A percentile compares a stretch with the other conserved stretches of the same genome.
Conservation (phyloP, 306 rosid genomes). For the Lithocarpus polystachyus region DNA sequence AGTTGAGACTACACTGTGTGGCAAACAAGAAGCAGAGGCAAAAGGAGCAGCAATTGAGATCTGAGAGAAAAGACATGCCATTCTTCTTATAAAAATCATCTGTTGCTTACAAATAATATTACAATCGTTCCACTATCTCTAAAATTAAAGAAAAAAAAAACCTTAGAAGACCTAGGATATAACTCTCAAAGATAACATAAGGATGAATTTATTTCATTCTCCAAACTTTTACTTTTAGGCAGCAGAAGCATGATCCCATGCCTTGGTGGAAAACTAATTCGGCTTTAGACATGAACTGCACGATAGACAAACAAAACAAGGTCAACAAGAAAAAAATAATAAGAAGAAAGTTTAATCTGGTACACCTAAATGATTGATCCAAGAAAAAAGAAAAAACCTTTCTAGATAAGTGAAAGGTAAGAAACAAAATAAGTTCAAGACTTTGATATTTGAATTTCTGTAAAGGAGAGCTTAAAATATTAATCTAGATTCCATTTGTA, state of each 20-base stretch:
- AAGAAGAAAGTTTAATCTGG: background rate
- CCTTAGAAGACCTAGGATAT: background rate
- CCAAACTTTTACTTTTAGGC: background rate
- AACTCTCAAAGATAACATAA: background rate
- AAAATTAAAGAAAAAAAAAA: slow-evolving; percentile 1
- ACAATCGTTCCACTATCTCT: background rate
- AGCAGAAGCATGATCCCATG: slow-evolving; percentile 5
- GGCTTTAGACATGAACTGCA: slow-evolving; percentile 3
- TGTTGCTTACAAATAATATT: background rate
- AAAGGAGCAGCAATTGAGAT: background rate
- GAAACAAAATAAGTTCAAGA: no score
- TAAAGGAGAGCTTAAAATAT: no score
- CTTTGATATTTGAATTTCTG: no score
- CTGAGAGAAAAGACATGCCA: background rate
- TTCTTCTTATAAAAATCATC: slow-evolving; percentile 6
- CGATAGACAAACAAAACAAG: background rate
- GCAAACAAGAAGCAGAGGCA: background rate
- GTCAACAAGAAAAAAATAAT: background rate
- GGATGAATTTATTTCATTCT: slow-evolving; percentile 4
- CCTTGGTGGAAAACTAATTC: background rate
- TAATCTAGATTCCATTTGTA: no score
- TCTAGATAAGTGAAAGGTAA: no score
- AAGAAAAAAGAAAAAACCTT: no score
- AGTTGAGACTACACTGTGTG: background rate
- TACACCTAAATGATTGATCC: no score